Percentiles rank a stretch among this genome's conserved stretches.
Conservation (phyloP, 352 stramenopile species). For the Phytopythium sindhum region DNA sequence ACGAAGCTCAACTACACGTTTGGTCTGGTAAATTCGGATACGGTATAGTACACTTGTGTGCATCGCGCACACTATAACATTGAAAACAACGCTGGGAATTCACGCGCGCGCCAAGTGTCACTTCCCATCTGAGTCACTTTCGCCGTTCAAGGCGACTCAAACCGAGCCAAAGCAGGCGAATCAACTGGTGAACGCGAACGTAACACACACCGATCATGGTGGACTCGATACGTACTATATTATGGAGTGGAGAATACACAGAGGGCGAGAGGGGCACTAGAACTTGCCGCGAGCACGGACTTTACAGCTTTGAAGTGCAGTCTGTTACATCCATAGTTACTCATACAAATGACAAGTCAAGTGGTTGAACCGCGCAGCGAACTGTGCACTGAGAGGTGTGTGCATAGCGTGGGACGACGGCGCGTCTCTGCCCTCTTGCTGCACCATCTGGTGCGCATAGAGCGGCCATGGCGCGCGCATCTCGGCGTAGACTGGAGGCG, state of each 20-base stretch:
- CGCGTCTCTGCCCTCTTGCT: neutral
- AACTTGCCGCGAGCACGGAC: neutral
- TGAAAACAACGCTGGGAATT: neutral
- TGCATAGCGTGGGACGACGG: neutral
- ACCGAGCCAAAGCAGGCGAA: neutral
- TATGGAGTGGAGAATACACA: no score
- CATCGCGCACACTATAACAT: neutral
- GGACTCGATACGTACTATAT: no score
- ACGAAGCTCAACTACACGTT: neutral
- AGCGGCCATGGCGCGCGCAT: neutral
- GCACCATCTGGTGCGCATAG: neutral
- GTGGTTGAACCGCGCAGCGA: neutral
- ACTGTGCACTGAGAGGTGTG: neutral
- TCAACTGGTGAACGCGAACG: slow-evolving; percentile 1
- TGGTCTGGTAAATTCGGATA: neutral
- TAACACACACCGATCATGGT: no score
- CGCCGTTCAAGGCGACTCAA: neutral
- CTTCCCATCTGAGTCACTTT: neutral
- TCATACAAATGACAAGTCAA: neutral
- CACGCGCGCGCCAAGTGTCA: neutral
- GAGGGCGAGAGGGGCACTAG: neutral
- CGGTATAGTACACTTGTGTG: neutral
- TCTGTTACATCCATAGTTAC: neutral
- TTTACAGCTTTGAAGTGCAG: neutral
- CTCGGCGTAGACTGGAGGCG: neutral